Evolutionary conservation across 2,329 filamentous ascomycete genomes (phyloP), one percentile per base, ranked within the genome.

Genomic region (Xylaria polymorpha): DNA sequence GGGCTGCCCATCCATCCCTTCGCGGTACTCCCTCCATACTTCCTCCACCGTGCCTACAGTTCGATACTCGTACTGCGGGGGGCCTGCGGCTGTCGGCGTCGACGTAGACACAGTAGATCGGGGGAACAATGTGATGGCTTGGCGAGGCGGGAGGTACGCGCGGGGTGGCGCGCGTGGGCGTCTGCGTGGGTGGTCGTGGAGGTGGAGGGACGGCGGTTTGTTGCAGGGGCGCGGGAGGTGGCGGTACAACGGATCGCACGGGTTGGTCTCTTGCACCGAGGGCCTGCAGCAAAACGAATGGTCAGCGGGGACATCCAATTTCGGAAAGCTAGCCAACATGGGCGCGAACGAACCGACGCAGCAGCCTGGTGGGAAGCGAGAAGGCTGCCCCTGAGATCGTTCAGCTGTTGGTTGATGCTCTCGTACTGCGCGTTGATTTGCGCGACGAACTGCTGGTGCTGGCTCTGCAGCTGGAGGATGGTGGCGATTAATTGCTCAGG

Each of bases 11-110:
- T 79, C 77, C 68, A 79, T 76, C 14, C 80, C 80, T 59, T 80
- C 75, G 9, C 78, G 76, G 59, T 80, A 81, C 64, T 81, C 80
- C 55, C 73, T 76, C 80, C 80, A 81, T 7, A 80, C 79, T 50
- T 81, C 80, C 51, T 77, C 75, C 2, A 80, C 80, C 2, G 79
- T 80, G 22, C 74, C 76, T 7, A 80, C 77, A 4, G 76, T 77
- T 48, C 79, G 75, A 62, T 78, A 79, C 35, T 81, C 76, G 50
- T 80, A 80, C 35, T 73, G 74, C 9, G 80, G 80, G 5, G 79
- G 78, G 4, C 75, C 74, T 22, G 76, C 73, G 14, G 71, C 39
- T 2, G 67, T 61, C 4, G 77, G 74, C 51, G 77, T 73, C 5
- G 78, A 72, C 7, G 75, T 72, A 56, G 74, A 75, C 43, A 73